Evolutionary conservation across 495 filamentous ascomycete genomes (phyloP).

Genomic region (Neurospora africana): DNA sequence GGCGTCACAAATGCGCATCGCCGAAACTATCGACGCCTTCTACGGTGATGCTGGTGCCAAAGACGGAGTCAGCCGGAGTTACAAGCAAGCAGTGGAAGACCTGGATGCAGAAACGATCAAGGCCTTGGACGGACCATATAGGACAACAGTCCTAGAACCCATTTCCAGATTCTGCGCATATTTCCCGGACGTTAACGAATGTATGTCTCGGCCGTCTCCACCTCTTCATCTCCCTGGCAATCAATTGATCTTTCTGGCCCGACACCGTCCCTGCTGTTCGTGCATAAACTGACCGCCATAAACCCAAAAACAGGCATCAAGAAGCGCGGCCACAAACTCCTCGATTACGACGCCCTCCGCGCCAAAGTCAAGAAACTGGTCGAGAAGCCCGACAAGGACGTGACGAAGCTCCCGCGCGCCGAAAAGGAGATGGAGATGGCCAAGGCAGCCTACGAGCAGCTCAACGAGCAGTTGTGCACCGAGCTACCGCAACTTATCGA

Average conservation of each 20-base stretch:
- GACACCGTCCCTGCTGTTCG: not conserved
- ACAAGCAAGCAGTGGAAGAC: slow-evolving; percentile 97
- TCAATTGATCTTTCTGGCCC: not conserved
- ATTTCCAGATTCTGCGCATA: slow-evolving; percentile 94
- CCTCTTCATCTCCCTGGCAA: not conserved
- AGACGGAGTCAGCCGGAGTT: slow-evolving; percentile 88
- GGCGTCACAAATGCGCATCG: slow-evolving; percentile 97
- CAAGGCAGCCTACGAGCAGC: slow-evolving; percentile 81
- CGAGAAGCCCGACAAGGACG: slow-evolving; percentile 98
- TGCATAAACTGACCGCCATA: slow-evolving; percentile 2
- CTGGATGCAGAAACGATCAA: slow-evolving; percentile 97
- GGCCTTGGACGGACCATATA: slow-evolving; percentile 92
- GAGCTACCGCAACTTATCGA: slow-evolving; percentile 98
- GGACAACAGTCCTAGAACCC: slow-evolving; percentile 87
- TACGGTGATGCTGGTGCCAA: slow-evolving; percentile 92
- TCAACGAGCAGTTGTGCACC: slow-evolving; percentile 88
- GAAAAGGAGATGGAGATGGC: slow-evolving; percentile 93
- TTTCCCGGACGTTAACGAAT: slow-evolving; percentile 98
- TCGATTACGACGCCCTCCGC: slow-evolving; percentile 93
- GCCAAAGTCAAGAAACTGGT: slow-evolving; percentile 92
- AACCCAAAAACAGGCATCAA: slow-evolving; percentile 58
- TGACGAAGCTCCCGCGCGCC: slow-evolving; percentile 81
- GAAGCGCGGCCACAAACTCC: slow-evolving; percentile 93
- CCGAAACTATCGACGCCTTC: slow-evolving; percentile 97
- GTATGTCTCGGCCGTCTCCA: slow-evolving; percentile 34